phyloP scores from a whole-genome alignment of 371 early-diverging fungal species.

The Saksenaea oblongispora region DNA sequence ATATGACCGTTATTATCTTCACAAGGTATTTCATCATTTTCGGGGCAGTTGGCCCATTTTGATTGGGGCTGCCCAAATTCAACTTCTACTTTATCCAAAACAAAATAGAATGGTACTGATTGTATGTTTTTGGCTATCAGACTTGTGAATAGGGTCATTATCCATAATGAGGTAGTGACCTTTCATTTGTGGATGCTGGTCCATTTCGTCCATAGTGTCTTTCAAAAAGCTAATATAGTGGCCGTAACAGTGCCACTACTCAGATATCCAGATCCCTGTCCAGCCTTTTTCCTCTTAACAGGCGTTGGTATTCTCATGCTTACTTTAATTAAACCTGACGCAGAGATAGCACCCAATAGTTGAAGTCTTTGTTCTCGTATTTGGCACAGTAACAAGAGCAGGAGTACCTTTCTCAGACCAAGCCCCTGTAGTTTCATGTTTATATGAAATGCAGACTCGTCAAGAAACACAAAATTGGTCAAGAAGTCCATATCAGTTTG shows the following conservation, averaged over 20 bases:
- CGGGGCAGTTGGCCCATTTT: neutral
- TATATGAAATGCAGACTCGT: too few species aligned
- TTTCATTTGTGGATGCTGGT: slow-evolving; percentile 14
- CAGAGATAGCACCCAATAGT: slow-evolving; percentile 13
- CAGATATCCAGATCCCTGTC: neutral
- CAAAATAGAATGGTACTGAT: too few species aligned
- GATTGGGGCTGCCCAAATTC: neutral
- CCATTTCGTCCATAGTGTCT: slow-evolving; percentile 18
- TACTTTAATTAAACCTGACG: slow-evolving; percentile 15
- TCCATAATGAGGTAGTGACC: too few species aligned
- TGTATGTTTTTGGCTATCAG: too few species aligned
- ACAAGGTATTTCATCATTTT: neutral
- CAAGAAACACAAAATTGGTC: too few species aligned
- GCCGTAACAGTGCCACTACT: slow-evolving; percentile 11
- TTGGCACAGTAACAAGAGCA: slow-evolving; percentile 16
- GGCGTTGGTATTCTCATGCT: slow-evolving; percentile 10
- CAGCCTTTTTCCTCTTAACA: slow-evolving; percentile 9
- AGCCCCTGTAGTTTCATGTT: neutral
- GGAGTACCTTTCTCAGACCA: slow-evolving; percentile 16
- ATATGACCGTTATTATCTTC: neutral
- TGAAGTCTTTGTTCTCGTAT: slow-evolving; percentile 1
- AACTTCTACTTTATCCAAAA: too few species aligned
- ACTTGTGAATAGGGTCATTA: too few species aligned
- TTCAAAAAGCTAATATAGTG: slow-evolving; percentile 17
- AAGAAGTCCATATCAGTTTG: too few species aligned